Evolutionary conservation across 768 basidiomycete species (phyloP), one percentile per base, ranked within the genome.

Genomic region (Tylopilus intermedius): DNA sequence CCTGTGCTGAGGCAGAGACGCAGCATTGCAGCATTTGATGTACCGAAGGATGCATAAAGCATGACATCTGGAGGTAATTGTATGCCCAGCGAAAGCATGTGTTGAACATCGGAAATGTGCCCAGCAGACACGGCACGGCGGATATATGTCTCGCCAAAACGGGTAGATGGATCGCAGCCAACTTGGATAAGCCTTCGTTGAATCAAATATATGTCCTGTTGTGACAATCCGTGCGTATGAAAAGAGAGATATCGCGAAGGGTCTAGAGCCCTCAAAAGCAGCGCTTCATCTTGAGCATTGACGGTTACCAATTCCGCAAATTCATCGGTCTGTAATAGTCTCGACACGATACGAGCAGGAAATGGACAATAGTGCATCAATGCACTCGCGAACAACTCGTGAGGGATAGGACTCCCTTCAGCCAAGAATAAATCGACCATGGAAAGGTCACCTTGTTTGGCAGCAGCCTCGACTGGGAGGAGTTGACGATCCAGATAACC

Each of bases 251-350:
- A 29, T 29, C 8, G 18, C 8, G 2, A 2, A 3, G 27, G 21
- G 2, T 48, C 24, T 1, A 48, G 15, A n/a, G 24, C 30, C 0
- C 9, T 7, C 18, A 46, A 33, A 32, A 50, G 22, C 6, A 22
- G 2, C 18, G 13, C n/a, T 32, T 48, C 18, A 2, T 57, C 21
- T 15, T 0, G n/a, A 1, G 3, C 5, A 15, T 37, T 14, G 5
- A 13, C 33, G 8, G 8, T 8, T 0, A 44, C 45, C 59, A 58
- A 61, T 29, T 60, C 58, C 8, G 21, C 43, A 15, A 59, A 60
- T n/a, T 56, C 51, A n/a, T 49, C 35, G 35, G 35, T 37, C 14
- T 37, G 35, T 37, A 37, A 14, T 15, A 37, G 14, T 14, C 35
- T 37, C 35, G 35, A 37, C 35, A 37, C 35, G 13, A 37, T 15